phyloP scores from a whole-genome alignment of 441 rosid genomes.

The Sinapis alba region DNA sequence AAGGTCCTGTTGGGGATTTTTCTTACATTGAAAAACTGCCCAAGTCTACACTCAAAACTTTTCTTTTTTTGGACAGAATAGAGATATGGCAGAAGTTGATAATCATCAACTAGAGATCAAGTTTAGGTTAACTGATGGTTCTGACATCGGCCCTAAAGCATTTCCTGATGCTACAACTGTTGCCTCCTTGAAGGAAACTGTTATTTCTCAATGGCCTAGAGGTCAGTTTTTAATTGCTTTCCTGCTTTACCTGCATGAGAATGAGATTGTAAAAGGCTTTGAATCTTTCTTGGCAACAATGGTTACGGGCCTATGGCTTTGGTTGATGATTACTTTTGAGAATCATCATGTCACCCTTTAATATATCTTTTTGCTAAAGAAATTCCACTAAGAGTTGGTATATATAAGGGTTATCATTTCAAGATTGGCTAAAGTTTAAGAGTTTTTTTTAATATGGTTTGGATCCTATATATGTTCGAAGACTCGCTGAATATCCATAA shows the following conservation, averaged over 20 bases:
- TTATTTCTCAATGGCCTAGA: slow-evolving; percentile 97
- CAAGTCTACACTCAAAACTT: not conserved
- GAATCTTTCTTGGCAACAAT: not conserved
- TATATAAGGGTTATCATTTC: not conserved
- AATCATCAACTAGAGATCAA: slow-evolving; percentile 93
- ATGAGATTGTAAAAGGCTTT: not conserved
- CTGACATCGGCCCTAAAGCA: slow-evolving; percentile 91
- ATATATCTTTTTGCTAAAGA: not conserved
- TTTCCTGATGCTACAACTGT: slow-evolving; percentile 88
- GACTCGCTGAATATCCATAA: not conserved
- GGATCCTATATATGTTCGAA: too few species aligned
- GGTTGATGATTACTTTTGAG: not conserved
- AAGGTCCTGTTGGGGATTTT: slow-evolving; percentile 27
- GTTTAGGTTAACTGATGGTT: slow-evolving; percentile 90
- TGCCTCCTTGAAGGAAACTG: slow-evolving; percentile 86
- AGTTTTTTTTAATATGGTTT: too few species aligned
- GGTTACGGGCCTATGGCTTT: not conserved
- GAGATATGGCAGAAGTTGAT: slow-evolving; percentile 76
- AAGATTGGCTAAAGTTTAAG: too few species aligned
- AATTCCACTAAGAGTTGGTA: not conserved
- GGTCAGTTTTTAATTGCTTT: slow-evolving; percentile 50
- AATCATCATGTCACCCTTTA: not conserved
- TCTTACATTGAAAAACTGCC: slow-evolving; percentile 25
- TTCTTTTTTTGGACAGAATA: not conserved
- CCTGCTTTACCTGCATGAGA: not conserved